Conservation (phyloP, 495 filamentous ascomycete species). For the Xylaria acuta region DNA sequence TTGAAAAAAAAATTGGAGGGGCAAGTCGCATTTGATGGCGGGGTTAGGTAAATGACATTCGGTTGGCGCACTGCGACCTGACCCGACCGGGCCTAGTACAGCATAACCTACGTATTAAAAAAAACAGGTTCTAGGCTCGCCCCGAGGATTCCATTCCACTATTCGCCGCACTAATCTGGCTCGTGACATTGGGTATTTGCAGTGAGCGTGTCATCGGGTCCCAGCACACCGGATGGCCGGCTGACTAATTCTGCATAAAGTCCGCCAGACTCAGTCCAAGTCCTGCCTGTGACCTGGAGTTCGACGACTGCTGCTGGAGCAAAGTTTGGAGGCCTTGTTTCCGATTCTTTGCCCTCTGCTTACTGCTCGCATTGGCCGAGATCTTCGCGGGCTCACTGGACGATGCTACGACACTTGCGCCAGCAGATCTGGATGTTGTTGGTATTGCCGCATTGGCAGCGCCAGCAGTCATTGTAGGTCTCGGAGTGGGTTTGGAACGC, state of each 20-base stretch:
- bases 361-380: conserved; percentile 55
- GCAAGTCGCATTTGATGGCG: conserved; percentile 37
- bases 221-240: not conserved
- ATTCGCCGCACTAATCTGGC: not conserved
- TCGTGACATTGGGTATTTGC: not conserved
- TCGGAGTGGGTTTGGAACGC: not conserved
- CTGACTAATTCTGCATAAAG: conserved; percentile 55
- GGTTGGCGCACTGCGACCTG: conserved; percentile 22
- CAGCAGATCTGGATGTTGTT: not conserved
- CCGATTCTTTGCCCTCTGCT: conserved; percentile 59
- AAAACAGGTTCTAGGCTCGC: conserved; percentile 20
- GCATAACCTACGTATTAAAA: not conserved
- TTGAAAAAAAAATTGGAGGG: conserved; percentile 52
- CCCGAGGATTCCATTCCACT: conserved; percentile 26
- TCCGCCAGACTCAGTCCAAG: conserved; percentile 58
- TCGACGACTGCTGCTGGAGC: conserved; percentile 48
- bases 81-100: conserved; percentile 31
- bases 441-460: not conserved
- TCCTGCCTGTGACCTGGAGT: conserved; percentile 42
- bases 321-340: conserved; percentile 62
- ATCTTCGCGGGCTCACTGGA: not conserved
- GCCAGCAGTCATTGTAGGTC: not conserved
- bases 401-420: not conserved
- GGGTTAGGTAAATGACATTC: conserved; percentile 40
- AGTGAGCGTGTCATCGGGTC: not conserved